Percentiles rank a stretch among this genome's conserved stretches.
phyloP scores from a whole-genome alignment of 371 early-diverging fungal species.

The Apophysomyces sp. region DNA sequence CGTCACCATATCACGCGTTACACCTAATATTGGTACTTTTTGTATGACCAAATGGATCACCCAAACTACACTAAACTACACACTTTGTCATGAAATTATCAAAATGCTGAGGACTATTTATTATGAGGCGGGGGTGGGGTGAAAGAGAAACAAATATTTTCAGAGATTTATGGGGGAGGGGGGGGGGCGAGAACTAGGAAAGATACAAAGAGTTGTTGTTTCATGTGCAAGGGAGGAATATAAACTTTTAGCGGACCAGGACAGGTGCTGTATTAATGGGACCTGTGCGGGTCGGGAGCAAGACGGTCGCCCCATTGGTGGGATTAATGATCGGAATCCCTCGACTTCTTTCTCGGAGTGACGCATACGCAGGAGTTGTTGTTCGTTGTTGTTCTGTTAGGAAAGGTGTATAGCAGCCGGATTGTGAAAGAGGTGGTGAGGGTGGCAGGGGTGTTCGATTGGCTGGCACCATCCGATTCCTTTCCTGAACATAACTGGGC shows the following conservation, averaged over 20 bases:
- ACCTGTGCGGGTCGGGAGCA: neutral
- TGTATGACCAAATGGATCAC: too few species aligned
- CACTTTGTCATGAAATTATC: too few species aligned
- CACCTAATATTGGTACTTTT: too few species aligned
- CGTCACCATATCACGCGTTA: too few species aligned
- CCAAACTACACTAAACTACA: too few species aligned
- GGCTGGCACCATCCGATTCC: neutral
- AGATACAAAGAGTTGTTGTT: too few species aligned
- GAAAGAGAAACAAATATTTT: too few species aligned
- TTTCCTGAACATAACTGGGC: neutral
- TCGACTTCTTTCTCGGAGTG: neutral
- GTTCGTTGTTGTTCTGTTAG: neutral
- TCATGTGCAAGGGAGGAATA: too few species aligned
- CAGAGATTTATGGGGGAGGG: too few species aligned
- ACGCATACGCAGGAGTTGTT: neutral
- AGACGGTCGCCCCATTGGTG: slow-evolving; percentile 2
- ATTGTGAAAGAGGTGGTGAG: neutral
- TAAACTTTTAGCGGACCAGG: neutral
- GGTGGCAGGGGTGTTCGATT: slow-evolving; percentile 3
- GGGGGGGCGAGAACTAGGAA: too few species aligned
- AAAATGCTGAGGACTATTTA: too few species aligned
- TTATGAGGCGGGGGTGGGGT: too few species aligned
- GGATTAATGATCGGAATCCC: slow-evolving; percentile 18
- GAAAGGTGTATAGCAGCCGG: neutral
- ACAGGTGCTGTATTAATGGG: neutral